A percentile compares a stretch with the other conserved stretches of the same genome.
Evolutionary conservation across 345 rosid species (phyloP).

Genomic region (Salix dunnii): DNA sequence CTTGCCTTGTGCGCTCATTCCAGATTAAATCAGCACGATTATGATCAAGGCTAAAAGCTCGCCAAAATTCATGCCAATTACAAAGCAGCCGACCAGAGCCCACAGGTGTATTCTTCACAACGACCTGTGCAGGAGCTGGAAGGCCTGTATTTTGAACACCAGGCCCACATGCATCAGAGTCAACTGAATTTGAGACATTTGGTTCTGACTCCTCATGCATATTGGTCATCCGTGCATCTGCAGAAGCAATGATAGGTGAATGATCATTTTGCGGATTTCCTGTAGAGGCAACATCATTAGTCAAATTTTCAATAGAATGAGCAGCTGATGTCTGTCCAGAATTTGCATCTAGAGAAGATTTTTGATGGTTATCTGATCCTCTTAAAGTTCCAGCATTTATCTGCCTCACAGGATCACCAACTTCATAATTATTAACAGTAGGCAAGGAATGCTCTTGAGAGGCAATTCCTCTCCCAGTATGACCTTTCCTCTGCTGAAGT

Average conservation of each 20-base stretch:
- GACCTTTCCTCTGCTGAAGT: constrained; percentile 89
- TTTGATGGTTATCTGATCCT: constrained; percentile 50
- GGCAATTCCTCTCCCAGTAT: constrained; percentile 46
- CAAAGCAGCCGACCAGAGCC: constrained; percentile 91
- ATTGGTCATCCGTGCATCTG: constrained; percentile 35
- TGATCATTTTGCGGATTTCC: constrained; percentile 54
- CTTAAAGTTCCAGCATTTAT: constrained; percentile 33
- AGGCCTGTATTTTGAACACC: constrained; percentile 51
- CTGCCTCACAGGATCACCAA: constrained; percentile 49
- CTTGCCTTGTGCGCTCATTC: constrained; percentile 99
- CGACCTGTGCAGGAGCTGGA: constrained; percentile 98
- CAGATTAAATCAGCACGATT: constrained; percentile 98
- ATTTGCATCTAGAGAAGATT: constrained; percentile 41
- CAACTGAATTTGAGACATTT: constrained; percentile 39
- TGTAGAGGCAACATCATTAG: constrained; percentile 34
- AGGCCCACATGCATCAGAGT: constrained; percentile 42
- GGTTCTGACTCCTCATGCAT: constrained; percentile 46
- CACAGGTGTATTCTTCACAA: constrained; percentile 84
- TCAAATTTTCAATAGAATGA: constrained; percentile 46
- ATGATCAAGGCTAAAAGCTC: constrained; percentile 96
- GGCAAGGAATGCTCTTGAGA: constrained; percentile 61
- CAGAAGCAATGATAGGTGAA: constrained; percentile 35
- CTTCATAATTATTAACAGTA: constrained; percentile 51
- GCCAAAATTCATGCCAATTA: constrained; percentile 98
- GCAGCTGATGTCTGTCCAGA: constrained; percentile 43